phyloP scores from a whole-genome alignment of 2,329 filamentous ascomycete species.

The Clarireedia sp. region DNA sequence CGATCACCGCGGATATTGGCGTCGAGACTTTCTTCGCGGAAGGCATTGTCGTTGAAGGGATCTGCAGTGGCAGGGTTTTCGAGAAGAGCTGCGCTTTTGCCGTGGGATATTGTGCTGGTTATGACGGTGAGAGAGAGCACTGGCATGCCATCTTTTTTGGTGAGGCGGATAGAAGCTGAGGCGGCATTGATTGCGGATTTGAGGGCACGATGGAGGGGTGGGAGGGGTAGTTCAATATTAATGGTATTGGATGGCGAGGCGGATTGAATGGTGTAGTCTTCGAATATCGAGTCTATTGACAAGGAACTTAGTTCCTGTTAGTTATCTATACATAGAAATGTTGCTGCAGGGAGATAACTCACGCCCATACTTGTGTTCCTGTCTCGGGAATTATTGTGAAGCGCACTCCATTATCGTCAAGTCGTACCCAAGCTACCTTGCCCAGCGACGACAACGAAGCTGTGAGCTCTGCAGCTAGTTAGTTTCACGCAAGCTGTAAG shows the following conservation, averaged over 20 bases:
- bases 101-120: slow-evolving; percentile 54
- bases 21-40: slow-evolving; percentile 43
- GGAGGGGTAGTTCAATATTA: slow-evolving; percentile 91
- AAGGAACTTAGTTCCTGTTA: slow-evolving; percentile 39
- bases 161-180: slow-evolving; percentile 77
- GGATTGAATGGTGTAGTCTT: slow-evolving; percentile 77
- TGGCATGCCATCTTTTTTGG: slow-evolving; percentile 83
- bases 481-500: background rate
- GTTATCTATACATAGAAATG: slow-evolving; percentile 20
- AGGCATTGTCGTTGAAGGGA: slow-evolving; percentile 39
- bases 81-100: slow-evolving; percentile 33
- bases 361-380: slow-evolving; percentile 95
- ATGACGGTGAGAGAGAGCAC: slow-evolving; percentile 86
- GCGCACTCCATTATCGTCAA: slow-evolving; percentile 78
- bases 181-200: slow-evolving; percentile 77
- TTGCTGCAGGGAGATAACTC: slow-evolving; percentile 33
- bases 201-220: slow-evolving; percentile 80
- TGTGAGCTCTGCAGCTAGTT: slow-evolving; percentile 45
- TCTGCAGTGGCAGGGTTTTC: slow-evolving; percentile 30
- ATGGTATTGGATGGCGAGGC: slow-evolving; percentile 78
- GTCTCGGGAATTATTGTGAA: slow-evolving; percentile 95
- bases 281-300: slow-evolving; percentile 76
- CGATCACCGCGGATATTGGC: slow-evolving; percentile 59
- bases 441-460: slow-evolving; percentile 53
- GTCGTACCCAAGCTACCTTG: slow-evolving; percentile 42